Conservation (phyloP, 2,329 filamentous ascomycete species). For the Colletotrichum simmondsii region DNA sequence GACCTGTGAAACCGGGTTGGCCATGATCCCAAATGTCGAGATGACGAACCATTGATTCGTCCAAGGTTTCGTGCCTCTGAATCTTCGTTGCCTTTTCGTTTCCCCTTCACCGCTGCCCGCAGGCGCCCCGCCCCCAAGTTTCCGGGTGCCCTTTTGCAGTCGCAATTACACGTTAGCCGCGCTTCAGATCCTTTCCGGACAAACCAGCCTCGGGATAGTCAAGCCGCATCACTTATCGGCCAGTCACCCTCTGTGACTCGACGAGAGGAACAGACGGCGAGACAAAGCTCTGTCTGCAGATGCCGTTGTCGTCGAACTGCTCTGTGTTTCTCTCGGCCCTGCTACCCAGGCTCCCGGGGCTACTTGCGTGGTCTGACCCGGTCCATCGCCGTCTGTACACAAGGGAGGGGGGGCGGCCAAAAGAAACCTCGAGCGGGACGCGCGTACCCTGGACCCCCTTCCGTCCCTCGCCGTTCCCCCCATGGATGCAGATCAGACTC, state of each 20-base stretch:
- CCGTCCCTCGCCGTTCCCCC: conserved; percentile 5
- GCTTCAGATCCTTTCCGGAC: neutral
- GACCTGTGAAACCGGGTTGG: conserved; percentile 16
- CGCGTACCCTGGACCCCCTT: conserved; percentile 30
- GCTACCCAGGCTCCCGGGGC: neutral
- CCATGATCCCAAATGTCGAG: conserved; percentile 8
- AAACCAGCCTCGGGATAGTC: neutral
- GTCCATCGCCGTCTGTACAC: conserved; percentile 14
- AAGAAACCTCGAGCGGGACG: conserved; percentile 23
- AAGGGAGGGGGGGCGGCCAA: conserved; percentile 7
- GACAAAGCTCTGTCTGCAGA: neutral
- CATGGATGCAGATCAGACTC: conserved; percentile 36
- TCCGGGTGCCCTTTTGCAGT: neutral
- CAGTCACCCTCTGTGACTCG: neutral
- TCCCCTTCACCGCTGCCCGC: conserved; percentile 1
- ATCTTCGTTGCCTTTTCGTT: conserved; percentile 1
- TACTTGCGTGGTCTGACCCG: conserved; percentile 32
- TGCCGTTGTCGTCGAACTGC: neutral
- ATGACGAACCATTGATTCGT: conserved; percentile 17
- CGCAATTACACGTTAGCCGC: conserved; percentile 8
- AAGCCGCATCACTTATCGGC: neutral
- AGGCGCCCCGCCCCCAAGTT: conserved; percentile 23
- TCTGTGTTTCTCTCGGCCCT: neutral
- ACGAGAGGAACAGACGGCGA: neutral
- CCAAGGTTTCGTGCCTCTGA: neutral